These are phyloP conservation scores for Jamesozyma piceae DNA, from an alignment of 805 yeast genomes.

Conservation along the genomic window DNA sequence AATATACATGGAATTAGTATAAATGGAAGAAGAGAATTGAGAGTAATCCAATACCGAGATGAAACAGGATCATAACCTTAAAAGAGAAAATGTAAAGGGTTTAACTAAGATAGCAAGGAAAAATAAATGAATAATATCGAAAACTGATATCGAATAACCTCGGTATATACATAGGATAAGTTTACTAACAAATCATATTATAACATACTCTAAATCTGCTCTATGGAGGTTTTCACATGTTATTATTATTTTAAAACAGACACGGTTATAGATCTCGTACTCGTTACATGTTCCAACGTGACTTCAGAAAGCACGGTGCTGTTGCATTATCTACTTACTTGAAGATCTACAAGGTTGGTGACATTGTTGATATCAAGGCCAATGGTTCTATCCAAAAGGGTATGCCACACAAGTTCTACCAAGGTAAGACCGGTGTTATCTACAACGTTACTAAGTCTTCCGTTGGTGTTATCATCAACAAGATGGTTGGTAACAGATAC, in stretches of 20 bases:
- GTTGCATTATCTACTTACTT: constrained; percentile 93
- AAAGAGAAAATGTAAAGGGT: no score
- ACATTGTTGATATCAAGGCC: constrained; percentile 98
- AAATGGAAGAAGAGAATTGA: no score
- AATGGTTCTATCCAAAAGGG: constrained; percentile 99
- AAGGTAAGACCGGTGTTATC: constrained; percentile 99
- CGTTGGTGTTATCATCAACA: constrained; percentile 97
- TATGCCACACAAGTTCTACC: constrained; percentile 99
- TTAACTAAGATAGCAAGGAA: no score
- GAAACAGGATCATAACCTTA: no score
- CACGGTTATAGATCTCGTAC: constrained; percentile 99
- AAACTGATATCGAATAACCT: no score
- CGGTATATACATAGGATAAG: no score
- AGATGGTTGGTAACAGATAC: constrained; percentile 98
- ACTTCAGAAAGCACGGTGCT: constrained; percentile 92
- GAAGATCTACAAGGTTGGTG: constrained; percentile 97
- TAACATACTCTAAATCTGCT: no score
- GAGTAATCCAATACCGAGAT: no score
- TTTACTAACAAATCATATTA: no score
- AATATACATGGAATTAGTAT: no score
- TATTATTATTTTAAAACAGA: constrained; percentile 32
- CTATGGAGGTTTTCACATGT: background rate
- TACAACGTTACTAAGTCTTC: constrained; percentile 98
- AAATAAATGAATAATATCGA: no score
- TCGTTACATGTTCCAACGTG: constrained; percentile 99